phyloP scores from a whole-genome alignment of 2,329 filamentous ascomycete genomes.

The Cadophora sp. region DNA sequence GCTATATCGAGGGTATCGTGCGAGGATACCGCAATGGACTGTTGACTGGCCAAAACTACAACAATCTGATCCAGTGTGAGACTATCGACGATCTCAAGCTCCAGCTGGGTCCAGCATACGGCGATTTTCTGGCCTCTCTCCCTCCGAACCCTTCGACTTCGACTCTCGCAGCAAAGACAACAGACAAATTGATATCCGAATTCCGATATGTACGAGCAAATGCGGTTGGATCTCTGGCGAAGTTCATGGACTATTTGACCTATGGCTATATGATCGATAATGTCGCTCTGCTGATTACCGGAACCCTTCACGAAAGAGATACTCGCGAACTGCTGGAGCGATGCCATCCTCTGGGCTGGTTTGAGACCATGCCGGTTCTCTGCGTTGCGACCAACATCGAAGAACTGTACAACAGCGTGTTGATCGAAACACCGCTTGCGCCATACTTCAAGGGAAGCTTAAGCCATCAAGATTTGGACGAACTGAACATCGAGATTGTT shows the following conservation, averaged over 20 bases:
- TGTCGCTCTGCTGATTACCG: slow-evolving; percentile 95
- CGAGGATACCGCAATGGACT: slow-evolving; percentile 95
- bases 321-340: slow-evolving; percentile 93
- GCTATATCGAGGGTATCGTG: slow-evolving; percentile 57
- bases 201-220: slow-evolving; percentile 97
- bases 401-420: slow-evolving; percentile 96
- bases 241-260: slow-evolving; percentile 97
- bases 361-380: slow-evolving; percentile 97
- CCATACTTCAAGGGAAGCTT: slow-evolving; percentile 97
- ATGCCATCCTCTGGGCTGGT: slow-evolving; percentile 97
- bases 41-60: slow-evolving; percentile 88
- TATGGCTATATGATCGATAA: slow-evolving; percentile 99
- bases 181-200: slow-evolving; percentile 96
- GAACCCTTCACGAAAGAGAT: slow-evolving; percentile 95
- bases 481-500: slow-evolving; percentile 99
- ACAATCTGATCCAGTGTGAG: slow-evolving; percentile 96
- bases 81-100: slow-evolving; percentile 98
- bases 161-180: slow-evolving; percentile 90
- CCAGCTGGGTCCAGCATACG: slow-evolving; percentile 94
- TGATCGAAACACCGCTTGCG: slow-evolving; percentile 95
- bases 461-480: slow-evolving; percentile 95
- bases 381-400: slow-evolving; percentile 99
- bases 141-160: slow-evolving; percentile 98
- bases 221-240: slow-evolving; percentile 86
- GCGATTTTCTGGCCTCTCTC: slow-evolving; percentile 92